Conservation (phyloP, 2,329 filamentous ascomycete species). For the Chrysosporium queenslandicum region DNA sequence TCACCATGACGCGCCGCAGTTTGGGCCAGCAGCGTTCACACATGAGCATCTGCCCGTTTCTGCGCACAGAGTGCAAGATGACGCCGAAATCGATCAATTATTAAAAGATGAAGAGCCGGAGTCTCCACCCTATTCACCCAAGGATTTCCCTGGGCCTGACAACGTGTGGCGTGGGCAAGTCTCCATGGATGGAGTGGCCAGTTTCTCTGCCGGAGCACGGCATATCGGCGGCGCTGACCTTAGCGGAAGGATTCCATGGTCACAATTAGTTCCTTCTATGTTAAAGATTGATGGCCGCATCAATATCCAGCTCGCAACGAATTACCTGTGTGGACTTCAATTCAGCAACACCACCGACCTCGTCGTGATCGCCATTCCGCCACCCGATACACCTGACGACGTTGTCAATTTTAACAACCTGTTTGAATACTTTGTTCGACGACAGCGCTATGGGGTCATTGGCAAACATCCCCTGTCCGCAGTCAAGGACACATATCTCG, state of each 20-base stretch:
- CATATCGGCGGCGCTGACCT: slow-evolving; percentile 79
- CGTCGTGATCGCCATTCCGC: slow-evolving; percentile 62
- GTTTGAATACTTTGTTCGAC: slow-evolving; percentile 76
- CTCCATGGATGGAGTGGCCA: slow-evolving; percentile 65
- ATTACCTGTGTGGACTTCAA: slow-evolving; percentile 79
- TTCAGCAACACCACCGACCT: slow-evolving; percentile 78
- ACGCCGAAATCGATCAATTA: slow-evolving; percentile 82
- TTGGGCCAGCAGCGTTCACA: slow-evolving; percentile 23
- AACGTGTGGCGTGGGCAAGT: slow-evolving; percentile 69
- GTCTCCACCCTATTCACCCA: slow-evolving; percentile 73
- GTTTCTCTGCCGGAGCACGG: slow-evolving; percentile 66
- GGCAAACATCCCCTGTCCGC: slow-evolving; percentile 63
- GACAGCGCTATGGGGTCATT: slow-evolving; percentile 78
- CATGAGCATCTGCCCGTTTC: slow-evolving; percentile 23
- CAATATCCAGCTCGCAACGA: slow-evolving; percentile 68
- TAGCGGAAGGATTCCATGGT: slow-evolving; percentile 57
- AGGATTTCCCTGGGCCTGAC: slow-evolving; percentile 60
- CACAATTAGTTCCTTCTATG: slow-evolving; percentile 58
- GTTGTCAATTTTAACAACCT: slow-evolving; percentile 59
- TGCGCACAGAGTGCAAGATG: slow-evolving; percentile 48
- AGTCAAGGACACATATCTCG: slow-evolving; percentile 82
- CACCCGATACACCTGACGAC: slow-evolving; percentile 50
- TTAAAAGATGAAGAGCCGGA: slow-evolving; percentile 72
- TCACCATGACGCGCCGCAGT: slow-evolving; percentile 36
- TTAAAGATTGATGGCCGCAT: slow-evolving; percentile 60